These are phyloP conservation scores for Teunomyces atbi DNA, from an alignment of 805 yeast species.

Conservation along the genomic window DNA sequence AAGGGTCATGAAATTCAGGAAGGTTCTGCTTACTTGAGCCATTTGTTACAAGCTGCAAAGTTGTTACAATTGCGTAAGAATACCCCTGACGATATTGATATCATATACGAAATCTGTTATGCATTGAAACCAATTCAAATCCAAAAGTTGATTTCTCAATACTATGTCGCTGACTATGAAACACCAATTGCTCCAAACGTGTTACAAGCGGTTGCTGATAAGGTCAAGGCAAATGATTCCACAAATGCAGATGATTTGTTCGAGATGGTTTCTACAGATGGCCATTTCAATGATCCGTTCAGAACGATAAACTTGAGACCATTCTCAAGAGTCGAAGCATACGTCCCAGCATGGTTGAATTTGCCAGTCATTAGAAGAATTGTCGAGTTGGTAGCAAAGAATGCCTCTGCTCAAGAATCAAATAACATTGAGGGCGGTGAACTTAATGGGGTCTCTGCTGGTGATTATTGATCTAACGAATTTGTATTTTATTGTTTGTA, in stretches of 20 bases:
- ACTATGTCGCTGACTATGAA: conserved; percentile 91
- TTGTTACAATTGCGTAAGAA: conserved; percentile 88
- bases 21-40: conserved; percentile 79
- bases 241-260: conserved; percentile 60
- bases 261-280: conserved; percentile 65
- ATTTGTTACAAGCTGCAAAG: conserved; percentile 89
- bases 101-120: conserved; percentile 92
- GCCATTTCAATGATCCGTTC: conserved; percentile 82
- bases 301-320: conserved; percentile 72
- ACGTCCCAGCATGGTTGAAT: conserved; percentile 92
- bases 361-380: conserved; percentile 86
- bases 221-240: conserved; percentile 60
- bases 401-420: conserved; percentile 68
- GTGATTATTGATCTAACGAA: conserved; percentile 3
- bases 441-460: conserved; percentile 2
- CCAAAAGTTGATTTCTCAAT: conserved; percentile 86
- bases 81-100: conserved; percentile 83
- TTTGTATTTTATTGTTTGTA: conserved; percentile 5
- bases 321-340: conserved; percentile 79
- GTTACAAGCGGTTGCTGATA: conserved; percentile 75
- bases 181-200: conserved; percentile 84
- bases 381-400: conserved; percentile 82
- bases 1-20: conserved; percentile 88
- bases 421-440: conserved; percentile 12
- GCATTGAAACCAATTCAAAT: conserved; percentile 93